phyloP scores from a whole-genome alignment of 78 protist species.

The Mantamonas sphyraenae region DNA sequence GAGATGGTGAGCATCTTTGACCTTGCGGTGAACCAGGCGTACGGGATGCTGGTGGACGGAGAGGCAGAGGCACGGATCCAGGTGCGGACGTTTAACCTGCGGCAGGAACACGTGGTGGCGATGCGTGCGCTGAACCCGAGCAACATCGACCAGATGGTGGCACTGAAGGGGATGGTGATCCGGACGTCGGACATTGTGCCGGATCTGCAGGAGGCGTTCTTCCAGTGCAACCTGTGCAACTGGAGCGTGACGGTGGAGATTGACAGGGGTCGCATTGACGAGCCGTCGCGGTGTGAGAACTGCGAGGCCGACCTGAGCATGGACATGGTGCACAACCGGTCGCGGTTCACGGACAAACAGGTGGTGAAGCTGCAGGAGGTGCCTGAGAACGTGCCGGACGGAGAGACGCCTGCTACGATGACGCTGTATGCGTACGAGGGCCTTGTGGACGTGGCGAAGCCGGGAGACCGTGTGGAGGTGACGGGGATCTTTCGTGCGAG shows the following conservation, averaged over 20 bases:
- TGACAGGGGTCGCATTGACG: conserved; percentile 52
- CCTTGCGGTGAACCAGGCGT: too few relatives aligned
- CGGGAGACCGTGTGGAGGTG: conserved; percentile 50
- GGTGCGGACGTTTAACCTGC: neutral
- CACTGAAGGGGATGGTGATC: conserved; percentile 87
- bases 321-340: conserved; percentile 84
- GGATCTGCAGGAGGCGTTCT: conserved; percentile 54
- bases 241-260: conserved; percentile 8
- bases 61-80: too few relatives aligned
- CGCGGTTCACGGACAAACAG: conserved; percentile 91
- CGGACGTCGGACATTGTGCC: conserved; percentile 73
- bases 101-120: neutral
- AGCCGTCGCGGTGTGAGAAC: conserved; percentile 61
- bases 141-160: conserved; percentile 81
- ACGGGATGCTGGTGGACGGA: too few relatives aligned
- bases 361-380: conserved; percentile 85
- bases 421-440: conserved; percentile 55
- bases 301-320: conserved; percentile 48
- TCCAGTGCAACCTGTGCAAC: conserved; percentile 28
- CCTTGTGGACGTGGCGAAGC: conserved; percentile 70
- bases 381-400: conserved; percentile 56
- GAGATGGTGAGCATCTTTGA: conserved; percentile 15
- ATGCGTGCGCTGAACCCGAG: neutral
- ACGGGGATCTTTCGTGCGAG: conserved; percentile 89
- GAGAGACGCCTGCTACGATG: conserved; percentile 93